Percentiles rank a stretch among this genome's conserved stretches.
These are phyloP conservation scores for Phytophthora capsici DNA, from an alignment of 352 stramenopile species.

Conservation along the genomic window DNA sequence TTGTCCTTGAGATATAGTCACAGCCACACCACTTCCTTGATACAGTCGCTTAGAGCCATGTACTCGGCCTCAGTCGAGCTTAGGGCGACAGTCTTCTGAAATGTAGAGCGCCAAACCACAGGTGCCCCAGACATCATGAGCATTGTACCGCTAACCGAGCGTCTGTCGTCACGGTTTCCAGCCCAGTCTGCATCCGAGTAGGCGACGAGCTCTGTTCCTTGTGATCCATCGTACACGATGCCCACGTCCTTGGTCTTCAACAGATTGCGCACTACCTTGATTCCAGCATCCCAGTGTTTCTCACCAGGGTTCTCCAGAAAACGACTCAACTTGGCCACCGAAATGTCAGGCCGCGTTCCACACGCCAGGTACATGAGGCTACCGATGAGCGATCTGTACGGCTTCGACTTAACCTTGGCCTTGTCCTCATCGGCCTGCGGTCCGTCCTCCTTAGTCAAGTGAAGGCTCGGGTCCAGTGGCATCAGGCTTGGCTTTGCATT, in stretches of 20 bases:
- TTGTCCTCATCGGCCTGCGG: no score
- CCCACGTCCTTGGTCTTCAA: slow-evolving; percentile 3
- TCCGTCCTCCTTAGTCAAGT: no score
- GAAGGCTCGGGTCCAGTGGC: no score
- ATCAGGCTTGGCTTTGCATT: no score
- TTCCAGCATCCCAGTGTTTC: no score
- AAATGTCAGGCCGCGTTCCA: no score
- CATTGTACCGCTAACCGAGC: slow-evolving; percentile 20
- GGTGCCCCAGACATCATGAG: slow-evolving; percentile 26
- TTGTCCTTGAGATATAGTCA: slow-evolving; percentile 16
- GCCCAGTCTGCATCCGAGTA: slow-evolving; percentile 33
- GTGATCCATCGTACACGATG: slow-evolving; percentile 14
- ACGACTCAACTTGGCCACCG: no score
- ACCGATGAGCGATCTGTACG: no score
- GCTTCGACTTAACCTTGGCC: no score
- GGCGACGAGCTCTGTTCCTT: slow-evolving; percentile 5
- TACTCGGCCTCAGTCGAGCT: slow-evolving; percentile 40
- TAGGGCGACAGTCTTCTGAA: slow-evolving; percentile 32
- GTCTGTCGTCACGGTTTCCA: slow-evolving; percentile 26
- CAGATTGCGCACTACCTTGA: no score
- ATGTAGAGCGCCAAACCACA: slow-evolving; percentile 20
- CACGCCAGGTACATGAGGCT: no score
- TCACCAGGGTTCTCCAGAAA: no score
- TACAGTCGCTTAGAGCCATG: slow-evolving; percentile 29
- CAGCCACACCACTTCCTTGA: slow-evolving; percentile 35